phyloP scores from a whole-genome alignment of 345 rosid genomes.

The Noccaea bulbosa region DNA sequence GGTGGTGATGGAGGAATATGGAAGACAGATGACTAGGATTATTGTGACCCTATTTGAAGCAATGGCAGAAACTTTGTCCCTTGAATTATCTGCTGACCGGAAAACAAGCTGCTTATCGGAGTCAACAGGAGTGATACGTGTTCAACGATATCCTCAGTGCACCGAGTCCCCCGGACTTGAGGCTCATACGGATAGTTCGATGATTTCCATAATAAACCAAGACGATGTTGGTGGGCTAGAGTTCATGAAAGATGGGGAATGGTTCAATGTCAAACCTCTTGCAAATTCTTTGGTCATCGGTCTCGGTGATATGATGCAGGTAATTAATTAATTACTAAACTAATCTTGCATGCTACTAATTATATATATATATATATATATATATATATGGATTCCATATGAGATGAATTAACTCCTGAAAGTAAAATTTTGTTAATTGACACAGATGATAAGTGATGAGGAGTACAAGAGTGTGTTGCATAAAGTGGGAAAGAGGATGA shows the following conservation, averaged over 20 bases:
- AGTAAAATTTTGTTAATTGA: neutral
- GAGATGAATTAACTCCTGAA: neutral
- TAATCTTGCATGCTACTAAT: neutral
- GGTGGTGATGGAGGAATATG: slow-evolving; percentile 59
- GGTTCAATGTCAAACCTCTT: slow-evolving; percentile 56
- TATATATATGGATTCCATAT: neutral
- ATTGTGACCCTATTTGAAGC: slow-evolving; percentile 53
- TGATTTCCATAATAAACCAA: slow-evolving; percentile 59
- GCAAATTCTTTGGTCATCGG: slow-evolving; percentile 51
- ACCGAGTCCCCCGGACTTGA: slow-evolving; percentile 49
- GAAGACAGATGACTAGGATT: slow-evolving; percentile 53
- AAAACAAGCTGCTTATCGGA: slow-evolving; percentile 46
- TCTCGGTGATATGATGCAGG: slow-evolving; percentile 87
- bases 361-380: no score
- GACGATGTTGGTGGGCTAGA: slow-evolving; percentile 66
- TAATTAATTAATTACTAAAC: slow-evolving; percentile 9
- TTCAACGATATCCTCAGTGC: slow-evolving; percentile 59
- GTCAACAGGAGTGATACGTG: slow-evolving; percentile 52
- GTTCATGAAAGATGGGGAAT: slow-evolving; percentile 55
- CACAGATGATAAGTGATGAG: slow-evolving; percentile 70
- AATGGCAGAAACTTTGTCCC: slow-evolving; percentile 45
- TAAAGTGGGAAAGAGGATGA: slow-evolving; percentile 53
- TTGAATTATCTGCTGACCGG: slow-evolving; percentile 35
- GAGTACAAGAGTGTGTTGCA: slow-evolving; percentile 58
- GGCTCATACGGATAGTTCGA: slow-evolving; percentile 71